Evolutionary conservation across 1,284 basidiomycete genomes (phyloP), one percentile per base, ranked within the genome.

Genomic region (Ceraceosorus guamensis): DNA sequence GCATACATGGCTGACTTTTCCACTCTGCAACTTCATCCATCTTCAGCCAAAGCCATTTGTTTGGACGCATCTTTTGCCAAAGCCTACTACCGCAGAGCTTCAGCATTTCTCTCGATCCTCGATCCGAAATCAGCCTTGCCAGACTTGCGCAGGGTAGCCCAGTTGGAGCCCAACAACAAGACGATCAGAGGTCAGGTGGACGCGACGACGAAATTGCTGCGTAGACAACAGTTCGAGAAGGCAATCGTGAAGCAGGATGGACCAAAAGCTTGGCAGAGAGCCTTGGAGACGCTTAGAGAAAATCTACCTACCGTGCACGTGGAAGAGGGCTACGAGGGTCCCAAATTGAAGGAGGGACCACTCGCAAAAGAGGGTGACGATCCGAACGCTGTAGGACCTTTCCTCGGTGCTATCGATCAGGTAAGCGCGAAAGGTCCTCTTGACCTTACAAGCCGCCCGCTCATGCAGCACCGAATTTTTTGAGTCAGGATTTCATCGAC

Each of bases 51-150:
- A 72, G 95, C 93, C 6, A 88, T 98, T 59, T 81, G 87, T 63
- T 79, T 97, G 62, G 90, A 98, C 78, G 83, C 88, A 1, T 86
- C 85, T 68, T 96, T 95, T 76, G 86, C 86, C 56, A 98, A 98
- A 77, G 90, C 89, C 0, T 91, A 87, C 75, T 91, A 87, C 73
- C 88, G 91, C 61, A 87, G 95, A 51, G 93, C 89, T 50, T 87
- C 87, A 67, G 95, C 91, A 63, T 85, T 93, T 70, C 82, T 99
- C 57, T 88, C 93, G 72, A 88, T 91, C 53, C 79, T 96, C 58
- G 66, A 75, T 16, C 71, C 70, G 30, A 71, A 73, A 53, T 52
- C 63, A 7, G 73, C 73, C 4, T 52, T 75, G 5, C 67, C 70
- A 13, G 73, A 75, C 46, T 62, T 75, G 41, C 56, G 56, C 33